These are phyloP conservation scores for Quercus variabilis DNA, from an alignment of 306 rosid species.

Conservation along the genomic window DNA sequence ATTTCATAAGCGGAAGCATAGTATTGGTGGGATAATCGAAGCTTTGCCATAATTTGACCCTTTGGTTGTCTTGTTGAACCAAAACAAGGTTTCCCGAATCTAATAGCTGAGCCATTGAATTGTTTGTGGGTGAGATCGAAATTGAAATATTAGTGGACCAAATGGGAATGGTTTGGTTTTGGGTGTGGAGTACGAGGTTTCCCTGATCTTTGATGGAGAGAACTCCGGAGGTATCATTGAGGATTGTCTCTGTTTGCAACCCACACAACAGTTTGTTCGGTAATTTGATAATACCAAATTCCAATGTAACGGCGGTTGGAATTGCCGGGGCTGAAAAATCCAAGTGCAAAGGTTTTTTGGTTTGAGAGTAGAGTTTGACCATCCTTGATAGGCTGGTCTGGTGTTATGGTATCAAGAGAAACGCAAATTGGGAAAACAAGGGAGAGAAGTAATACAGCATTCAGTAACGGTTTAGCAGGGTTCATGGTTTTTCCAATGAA, in stretches of 20 bases:
- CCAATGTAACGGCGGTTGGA: slow-evolving; percentile 38
- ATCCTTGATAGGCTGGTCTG: neutral
- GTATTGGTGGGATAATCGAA: slow-evolving; percentile 34
- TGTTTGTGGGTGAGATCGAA: neutral
- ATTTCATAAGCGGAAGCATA: neutral
- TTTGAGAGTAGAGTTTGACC: slow-evolving; percentile 22
- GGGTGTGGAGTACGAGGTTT: slow-evolving; percentile 13
- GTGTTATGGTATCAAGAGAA: slow-evolving; percentile 29
- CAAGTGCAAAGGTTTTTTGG: slow-evolving; percentile 36
- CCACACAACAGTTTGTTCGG: slow-evolving; percentile 40
- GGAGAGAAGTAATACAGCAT: neutral
- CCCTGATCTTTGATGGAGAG: slow-evolving; percentile 29
- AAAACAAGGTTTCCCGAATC: slow-evolving; percentile 31
- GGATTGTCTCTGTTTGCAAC: slow-evolving; percentile 44
- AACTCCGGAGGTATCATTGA: slow-evolving; percentile 30
- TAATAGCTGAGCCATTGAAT: slow-evolving; percentile 17
- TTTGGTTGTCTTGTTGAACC: neutral
- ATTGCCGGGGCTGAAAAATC: slow-evolving; percentile 50
- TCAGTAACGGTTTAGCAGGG: neutral
- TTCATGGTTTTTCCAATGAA: slow-evolving; percentile 1
- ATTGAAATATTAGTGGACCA: neutral
- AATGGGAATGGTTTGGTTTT: neutral
- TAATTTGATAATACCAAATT: slow-evolving; percentile 45
- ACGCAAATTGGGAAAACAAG: neutral
- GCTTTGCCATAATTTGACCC: slow-evolving; percentile 21